A percentile compares a stretch with the other conserved stretches of the same genome.
phyloP scores from a whole-genome alignment of 2,329 filamentous ascomycete species.

The Daldinia sp. region DNA sequence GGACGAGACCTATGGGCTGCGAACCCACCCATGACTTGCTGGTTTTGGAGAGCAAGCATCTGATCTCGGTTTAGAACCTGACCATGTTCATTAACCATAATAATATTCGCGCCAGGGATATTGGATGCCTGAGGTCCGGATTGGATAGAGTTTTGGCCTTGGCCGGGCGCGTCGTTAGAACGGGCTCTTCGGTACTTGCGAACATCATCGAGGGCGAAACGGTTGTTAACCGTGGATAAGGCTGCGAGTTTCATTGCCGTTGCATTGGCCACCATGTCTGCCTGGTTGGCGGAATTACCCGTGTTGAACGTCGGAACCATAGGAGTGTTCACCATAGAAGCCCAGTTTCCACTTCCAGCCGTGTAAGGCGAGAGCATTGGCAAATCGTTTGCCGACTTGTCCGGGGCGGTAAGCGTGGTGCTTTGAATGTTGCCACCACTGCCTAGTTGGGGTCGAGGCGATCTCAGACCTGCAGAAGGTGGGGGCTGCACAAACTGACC shows the following conservation, averaged over 20 bases:
- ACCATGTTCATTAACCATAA: constrained; percentile 95
- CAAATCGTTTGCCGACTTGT: constrained; percentile 76
- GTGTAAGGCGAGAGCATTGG: constrained; percentile 88
- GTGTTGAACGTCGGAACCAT: constrained; percentile 88
- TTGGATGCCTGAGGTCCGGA: constrained; percentile 72
- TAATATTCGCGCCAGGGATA: constrained; percentile 79
- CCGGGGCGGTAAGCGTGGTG: constrained; percentile 81
- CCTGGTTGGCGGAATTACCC: constrained; percentile 76
- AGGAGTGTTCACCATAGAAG: constrained; percentile 97
- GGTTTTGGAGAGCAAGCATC: constrained; percentile 81
- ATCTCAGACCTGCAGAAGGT: constrained; percentile 80
- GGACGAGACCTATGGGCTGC: constrained; percentile 84
- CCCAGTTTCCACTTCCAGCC: constrained; percentile 90
- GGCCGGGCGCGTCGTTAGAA: constrained; percentile 82
- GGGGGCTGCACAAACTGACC: constrained; percentile 92
- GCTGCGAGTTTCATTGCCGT: constrained; percentile 99
- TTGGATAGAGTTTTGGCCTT: constrained; percentile 72
- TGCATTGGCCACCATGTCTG: constrained; percentile 98
- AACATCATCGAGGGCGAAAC: constrained; percentile 95
- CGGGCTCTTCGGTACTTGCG: constrained; percentile 94
- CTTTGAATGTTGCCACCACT: constrained; percentile 81
- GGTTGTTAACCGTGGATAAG: constrained; percentile 97
- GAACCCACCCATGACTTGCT: constrained; percentile 69
- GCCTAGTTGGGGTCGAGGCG: constrained; percentile 77
- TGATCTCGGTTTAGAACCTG: constrained; percentile 89